These are phyloP conservation scores for Clarireedia homoeocarpa DNA, from an alignment of 2,329 filamentous ascomycete genomes.

Conservation along the genomic window DNA sequence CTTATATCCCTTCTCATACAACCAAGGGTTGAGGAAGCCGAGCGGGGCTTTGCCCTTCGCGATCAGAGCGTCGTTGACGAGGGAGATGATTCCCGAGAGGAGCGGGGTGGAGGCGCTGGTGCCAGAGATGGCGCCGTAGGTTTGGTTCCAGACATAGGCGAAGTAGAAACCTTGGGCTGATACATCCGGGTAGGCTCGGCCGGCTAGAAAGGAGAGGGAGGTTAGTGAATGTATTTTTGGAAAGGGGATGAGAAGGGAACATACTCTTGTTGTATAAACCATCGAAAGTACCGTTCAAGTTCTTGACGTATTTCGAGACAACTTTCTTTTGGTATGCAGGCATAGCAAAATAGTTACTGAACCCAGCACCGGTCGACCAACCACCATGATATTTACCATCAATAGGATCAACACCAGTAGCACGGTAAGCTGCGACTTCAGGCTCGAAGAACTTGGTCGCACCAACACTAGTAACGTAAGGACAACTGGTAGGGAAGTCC, in stretches of 20 bases:
- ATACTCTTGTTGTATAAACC: constrained; percentile 35
- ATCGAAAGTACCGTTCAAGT: constrained; percentile 37
- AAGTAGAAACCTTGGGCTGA: constrained; percentile 53
- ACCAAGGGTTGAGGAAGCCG: constrained; percentile 38
- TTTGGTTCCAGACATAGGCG: constrained; percentile 31
- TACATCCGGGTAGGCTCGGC: constrained; percentile 44
- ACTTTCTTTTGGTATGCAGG: constrained; percentile 39
- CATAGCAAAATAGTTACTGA: constrained; percentile 42
- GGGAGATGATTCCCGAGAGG: constrained; percentile 46
- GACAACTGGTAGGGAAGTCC: constrained; percentile 43
- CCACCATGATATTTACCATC: constrained; percentile 24
- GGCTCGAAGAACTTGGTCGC: constrained; percentile 17
- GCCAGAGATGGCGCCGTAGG: constrained; percentile 36
- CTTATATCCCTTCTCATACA: constrained; percentile 31
- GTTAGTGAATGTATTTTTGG: neutral
- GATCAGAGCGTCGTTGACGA: constrained; percentile 55
- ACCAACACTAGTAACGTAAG: constrained; percentile 22
- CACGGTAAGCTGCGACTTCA: constrained; percentile 27
- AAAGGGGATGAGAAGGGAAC: neutral
- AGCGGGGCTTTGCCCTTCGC: constrained; percentile 37
- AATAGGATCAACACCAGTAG: constrained; percentile 24
- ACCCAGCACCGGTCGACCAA: constrained; percentile 42
- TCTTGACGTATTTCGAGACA: constrained; percentile 35
- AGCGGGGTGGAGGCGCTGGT: constrained; percentile 48
- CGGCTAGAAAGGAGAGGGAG: constrained; percentile 17